phyloP scores from a whole-genome alignment of 805 yeast species.

The Teunomyces atbi region DNA sequence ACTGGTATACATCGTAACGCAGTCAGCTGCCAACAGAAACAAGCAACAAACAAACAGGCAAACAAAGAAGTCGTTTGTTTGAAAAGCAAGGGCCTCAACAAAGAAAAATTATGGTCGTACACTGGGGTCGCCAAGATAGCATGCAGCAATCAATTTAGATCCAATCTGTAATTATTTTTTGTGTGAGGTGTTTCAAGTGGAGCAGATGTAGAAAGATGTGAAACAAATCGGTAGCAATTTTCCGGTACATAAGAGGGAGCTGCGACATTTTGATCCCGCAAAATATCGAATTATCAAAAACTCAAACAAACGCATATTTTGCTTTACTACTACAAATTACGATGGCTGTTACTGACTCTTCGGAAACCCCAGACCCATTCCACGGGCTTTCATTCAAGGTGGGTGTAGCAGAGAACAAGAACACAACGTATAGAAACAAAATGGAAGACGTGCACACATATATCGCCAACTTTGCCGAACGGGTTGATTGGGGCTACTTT shows the following conservation, averaged over 20 bases:
- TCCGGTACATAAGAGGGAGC: background rate
- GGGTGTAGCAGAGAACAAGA: conserved; percentile 90
- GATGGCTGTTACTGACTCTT: background rate
- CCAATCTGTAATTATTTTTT: background rate
- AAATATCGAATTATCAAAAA: background rate
- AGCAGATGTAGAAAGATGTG: background rate
- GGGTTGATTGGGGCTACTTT: conserved; percentile 91
- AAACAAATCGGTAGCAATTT: background rate
- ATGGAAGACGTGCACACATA: conserved; percentile 98
- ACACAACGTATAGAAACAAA: conserved; percentile 72
- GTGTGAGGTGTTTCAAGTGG: background rate
- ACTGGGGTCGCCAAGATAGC: background rate
- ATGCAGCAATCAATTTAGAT: background rate
- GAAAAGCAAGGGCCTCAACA: background rate
- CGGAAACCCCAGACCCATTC: conserved; percentile 40
- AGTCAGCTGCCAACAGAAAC: background rate
- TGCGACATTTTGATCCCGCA: conserved; percentile 1
- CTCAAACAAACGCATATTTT: background rate
- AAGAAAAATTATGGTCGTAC: background rate
- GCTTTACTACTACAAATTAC: background rate
- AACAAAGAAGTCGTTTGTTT: background rate
- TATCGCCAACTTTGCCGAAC: conserved; percentile 88
- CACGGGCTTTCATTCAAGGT: conserved; percentile 68
- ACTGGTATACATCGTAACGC: background rate
- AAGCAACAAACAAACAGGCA: background rate